These are phyloP conservation scores for Mycena olivaceomarginata DNA, from an alignment of 768 basidiomycete species.

Conservation along the genomic window DNA sequence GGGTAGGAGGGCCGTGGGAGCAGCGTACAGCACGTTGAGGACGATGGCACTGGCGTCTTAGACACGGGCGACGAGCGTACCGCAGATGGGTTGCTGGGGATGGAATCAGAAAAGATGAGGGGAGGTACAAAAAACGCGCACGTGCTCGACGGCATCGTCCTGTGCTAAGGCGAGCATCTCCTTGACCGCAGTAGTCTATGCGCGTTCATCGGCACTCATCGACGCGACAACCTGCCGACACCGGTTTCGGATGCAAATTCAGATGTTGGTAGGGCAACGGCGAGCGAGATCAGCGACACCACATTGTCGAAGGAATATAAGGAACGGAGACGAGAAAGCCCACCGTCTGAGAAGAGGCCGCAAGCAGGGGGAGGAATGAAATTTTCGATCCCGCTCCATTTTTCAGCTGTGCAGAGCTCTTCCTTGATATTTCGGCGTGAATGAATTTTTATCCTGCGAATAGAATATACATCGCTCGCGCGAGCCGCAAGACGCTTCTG, in stretches of 20 bases:
- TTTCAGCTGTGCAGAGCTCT: constrained; percentile 61
- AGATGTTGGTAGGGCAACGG: constrained; percentile 55
- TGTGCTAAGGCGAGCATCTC: constrained; percentile 65
- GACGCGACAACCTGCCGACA: constrained; percentile 72
- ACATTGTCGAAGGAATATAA: constrained; percentile 64
- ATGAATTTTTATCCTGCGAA: not conserved
- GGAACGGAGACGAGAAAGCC: constrained; percentile 7
- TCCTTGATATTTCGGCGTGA: constrained; percentile 65
- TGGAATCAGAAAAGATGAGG: constrained; percentile 22
- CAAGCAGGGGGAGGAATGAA: constrained; percentile 73
- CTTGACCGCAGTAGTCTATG: constrained; percentile 77
- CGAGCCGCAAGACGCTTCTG: constrained; percentile 65
- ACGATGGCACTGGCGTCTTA: constrained; percentile 79
- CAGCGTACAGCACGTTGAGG: constrained; percentile 79
- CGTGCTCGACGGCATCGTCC: constrained; percentile 62
- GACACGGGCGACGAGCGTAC: constrained; percentile 80
- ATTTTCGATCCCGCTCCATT: constrained; percentile 73
- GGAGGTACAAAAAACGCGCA: constrained; percentile 49
- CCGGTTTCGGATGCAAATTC: constrained; percentile 45
- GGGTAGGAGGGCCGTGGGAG: constrained; percentile 67
- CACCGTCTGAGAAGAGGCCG: constrained; percentile 61
- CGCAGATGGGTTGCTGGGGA: constrained; percentile 72
- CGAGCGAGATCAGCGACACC: constrained; percentile 75
- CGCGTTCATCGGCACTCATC: constrained; percentile 75
- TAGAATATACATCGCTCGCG: constrained; percentile 62